These are phyloP conservation scores for Botrytis squamosa DNA, from an alignment of 2,329 filamentous ascomycete species.

Conservation along the genomic window DNA sequence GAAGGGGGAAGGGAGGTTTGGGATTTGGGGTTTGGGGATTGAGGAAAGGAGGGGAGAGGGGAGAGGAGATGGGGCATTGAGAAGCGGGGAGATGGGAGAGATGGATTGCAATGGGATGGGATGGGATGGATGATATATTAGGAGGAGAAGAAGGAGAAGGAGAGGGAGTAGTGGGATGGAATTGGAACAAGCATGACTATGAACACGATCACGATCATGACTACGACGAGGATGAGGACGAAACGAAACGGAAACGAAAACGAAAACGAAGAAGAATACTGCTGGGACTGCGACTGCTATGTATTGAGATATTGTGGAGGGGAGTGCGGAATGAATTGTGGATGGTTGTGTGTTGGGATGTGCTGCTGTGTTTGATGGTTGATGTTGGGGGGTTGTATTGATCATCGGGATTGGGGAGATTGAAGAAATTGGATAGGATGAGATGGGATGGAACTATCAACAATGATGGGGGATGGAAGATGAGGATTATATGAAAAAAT, in stretches of 20 bases:
- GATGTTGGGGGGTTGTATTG: not conserved
- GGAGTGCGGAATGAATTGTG: not conserved
- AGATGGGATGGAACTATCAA: no score
- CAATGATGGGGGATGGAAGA: no score
- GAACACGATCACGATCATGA: not conserved
- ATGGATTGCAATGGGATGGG: not conserved
- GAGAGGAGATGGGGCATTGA: no score
- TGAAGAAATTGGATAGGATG: no score
- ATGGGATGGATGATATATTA: not conserved
- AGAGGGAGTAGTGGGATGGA: not conserved
- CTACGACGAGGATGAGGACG: not conserved
- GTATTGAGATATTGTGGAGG: not conserved
- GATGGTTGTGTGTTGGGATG: not conserved
- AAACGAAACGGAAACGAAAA: not conserved
- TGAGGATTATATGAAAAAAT: no score
- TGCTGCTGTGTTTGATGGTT: not conserved
- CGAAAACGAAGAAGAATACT: not conserved
- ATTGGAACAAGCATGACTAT: slow-evolving; percentile 1
- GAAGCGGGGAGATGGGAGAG: no score
- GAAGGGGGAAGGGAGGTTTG: no score
- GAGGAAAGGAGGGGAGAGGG: no score
- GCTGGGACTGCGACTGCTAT: not conserved
- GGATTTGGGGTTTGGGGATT: not conserved
- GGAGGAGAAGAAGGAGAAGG: no score
- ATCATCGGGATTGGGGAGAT: not conserved